These are phyloP conservation scores for Ilyonectria destructans DNA, from an alignment of 2,329 filamentous ascomycete genomes.

Conservation along the genomic window DNA sequence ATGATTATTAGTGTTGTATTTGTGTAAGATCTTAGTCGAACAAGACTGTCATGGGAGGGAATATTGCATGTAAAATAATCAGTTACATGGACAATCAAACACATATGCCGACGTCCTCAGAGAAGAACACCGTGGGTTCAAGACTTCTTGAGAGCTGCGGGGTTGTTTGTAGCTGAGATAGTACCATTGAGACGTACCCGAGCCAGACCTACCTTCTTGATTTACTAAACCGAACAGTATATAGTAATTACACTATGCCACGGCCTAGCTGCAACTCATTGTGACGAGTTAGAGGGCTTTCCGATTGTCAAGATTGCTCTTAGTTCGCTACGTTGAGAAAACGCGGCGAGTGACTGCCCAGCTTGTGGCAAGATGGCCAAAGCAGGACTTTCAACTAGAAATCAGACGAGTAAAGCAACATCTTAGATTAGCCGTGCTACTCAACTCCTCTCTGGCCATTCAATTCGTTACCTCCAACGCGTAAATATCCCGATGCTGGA, in stretches of 20 bases:
- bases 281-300: background rate
- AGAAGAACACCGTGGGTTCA: too few relatives aligned
- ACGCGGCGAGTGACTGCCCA: background rate
- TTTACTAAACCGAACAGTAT: background rate
- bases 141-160: too few relatives aligned
- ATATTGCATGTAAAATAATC: background rate
- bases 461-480: too few relatives aligned
- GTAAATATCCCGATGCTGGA: background rate
- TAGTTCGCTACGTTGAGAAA: background rate
- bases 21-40: background rate
- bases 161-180: too few relatives aligned
- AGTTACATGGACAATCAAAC: too few relatives aligned
- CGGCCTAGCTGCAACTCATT: background rate
- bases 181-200: too few relatives aligned
- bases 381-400: background rate
- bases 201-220: background rate
- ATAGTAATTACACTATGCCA: background rate
- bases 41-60: background rate
- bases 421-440: background rate
- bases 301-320: background rate
- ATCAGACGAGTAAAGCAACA: background rate
- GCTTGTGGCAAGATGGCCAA: background rate
- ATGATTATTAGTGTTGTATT: background rate
- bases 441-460: background rate
- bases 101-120: too few relatives aligned